phyloP scores from a whole-genome alignment of 1,139 yeast genomes.

The Blastobotrys buckinghamii region DNA sequence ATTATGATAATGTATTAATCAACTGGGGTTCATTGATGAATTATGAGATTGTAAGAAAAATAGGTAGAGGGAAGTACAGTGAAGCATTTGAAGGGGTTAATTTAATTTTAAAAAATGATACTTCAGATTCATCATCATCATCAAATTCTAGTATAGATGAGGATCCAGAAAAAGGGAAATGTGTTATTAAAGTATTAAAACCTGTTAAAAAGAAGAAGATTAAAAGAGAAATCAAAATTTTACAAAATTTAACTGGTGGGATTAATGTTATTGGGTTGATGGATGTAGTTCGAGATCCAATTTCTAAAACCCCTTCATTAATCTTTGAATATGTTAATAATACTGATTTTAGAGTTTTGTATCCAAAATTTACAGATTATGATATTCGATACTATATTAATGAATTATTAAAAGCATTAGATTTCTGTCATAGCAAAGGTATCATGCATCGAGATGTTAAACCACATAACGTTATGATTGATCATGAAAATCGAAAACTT shows the following conservation, averaged over 20 bases:
- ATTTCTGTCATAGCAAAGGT: conserved; percentile 94
- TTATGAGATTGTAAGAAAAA: conserved; percentile 86
- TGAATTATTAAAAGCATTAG: conserved; percentile 83
- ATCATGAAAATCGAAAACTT: conserved; percentile 63
- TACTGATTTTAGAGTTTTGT: conserved; percentile 82
- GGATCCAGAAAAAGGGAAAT: conserved; percentile 21
- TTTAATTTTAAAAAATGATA: conserved; percentile 27
- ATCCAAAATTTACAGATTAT: conserved; percentile 78
- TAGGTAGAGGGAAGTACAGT: conserved; percentile 95
- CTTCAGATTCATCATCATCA: not conserved
- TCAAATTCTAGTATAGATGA: not conserved
- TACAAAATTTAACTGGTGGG: conserved; percentile 83
- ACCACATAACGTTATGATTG: conserved; percentile 98
- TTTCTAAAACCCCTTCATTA: conserved; percentile 86
- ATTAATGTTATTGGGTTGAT: conserved; percentile 75
- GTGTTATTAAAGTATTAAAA: conserved; percentile 88
- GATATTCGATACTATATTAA: conserved; percentile 88
- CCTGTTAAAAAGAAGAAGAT: conserved; percentile 97
- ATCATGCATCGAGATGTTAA: conserved; percentile 98
- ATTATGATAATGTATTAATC: conserved; percentile 54
- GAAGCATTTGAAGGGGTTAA: conserved; percentile 88
- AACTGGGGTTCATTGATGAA: conserved; percentile 62
- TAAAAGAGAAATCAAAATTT: conserved; percentile 86
- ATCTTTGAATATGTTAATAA: conserved; percentile 89
- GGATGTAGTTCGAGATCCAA: conserved; percentile 87